phyloP scores from a whole-genome alignment of 345 rosid species.

The Lepidium africanum region DNA sequence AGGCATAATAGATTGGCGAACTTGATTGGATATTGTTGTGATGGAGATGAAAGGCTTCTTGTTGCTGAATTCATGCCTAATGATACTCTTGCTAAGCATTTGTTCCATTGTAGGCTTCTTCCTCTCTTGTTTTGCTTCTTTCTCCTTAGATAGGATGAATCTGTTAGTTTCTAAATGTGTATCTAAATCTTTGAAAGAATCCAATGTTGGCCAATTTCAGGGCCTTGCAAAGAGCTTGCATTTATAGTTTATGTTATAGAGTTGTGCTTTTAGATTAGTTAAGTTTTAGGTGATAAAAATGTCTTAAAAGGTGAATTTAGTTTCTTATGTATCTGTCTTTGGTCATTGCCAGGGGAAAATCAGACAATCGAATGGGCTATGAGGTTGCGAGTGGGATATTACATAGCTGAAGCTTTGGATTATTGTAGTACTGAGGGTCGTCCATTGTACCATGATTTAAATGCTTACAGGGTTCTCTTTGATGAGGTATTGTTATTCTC shows the following conservation, averaged over 20 bases:
- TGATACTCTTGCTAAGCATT: constrained; percentile 94
- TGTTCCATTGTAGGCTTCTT: constrained; percentile 66
- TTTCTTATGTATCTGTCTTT: not conserved
- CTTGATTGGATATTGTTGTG: constrained; percentile 96
- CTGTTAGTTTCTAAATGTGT: constrained; percentile 4
- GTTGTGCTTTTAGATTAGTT: not conserved
- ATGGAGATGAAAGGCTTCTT: constrained; percentile 94
- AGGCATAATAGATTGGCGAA: constrained; percentile 78
- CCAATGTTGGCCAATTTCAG: not conserved
- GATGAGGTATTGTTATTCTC: constrained; percentile 59
- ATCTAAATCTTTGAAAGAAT: not conserved
- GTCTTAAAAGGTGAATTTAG: not conserved
- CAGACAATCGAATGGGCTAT: constrained; percentile 96
- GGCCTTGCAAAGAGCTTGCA: not conserved
- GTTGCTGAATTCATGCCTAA: constrained; percentile 98
- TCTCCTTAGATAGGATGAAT: not conserved
- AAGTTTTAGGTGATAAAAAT: not conserved
- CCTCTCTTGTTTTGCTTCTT: not conserved
- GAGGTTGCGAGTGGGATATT: constrained; percentile 86
- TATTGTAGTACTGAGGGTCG: constrained; percentile 73
- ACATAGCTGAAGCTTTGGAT: constrained; percentile 90
- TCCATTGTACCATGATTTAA: constrained; percentile 89
- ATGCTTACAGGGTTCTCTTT: constrained; percentile 95
- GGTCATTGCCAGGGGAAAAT: constrained; percentile 65
- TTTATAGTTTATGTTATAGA: not conserved